A percentile compares a stretch with the other conserved stretches of the same genome.
Conservation (phyloP, 169 alveolate genomes). For the Eimeria tenella region DNA sequence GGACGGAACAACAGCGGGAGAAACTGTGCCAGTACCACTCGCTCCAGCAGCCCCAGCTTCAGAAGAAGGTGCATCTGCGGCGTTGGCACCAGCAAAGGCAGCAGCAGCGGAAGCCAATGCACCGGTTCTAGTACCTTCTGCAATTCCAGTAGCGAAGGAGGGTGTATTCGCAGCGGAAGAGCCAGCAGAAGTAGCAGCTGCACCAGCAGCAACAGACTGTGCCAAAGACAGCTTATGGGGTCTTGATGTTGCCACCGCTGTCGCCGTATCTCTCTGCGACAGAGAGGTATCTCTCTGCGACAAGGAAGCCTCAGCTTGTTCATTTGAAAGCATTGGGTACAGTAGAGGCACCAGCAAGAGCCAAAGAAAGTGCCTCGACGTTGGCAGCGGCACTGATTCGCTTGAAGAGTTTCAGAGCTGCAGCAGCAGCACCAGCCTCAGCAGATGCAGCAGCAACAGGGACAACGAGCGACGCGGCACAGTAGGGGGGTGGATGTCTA, state of each 20-base stretch:
- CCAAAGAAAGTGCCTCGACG: background rate
- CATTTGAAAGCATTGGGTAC: background rate
- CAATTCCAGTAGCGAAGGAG: background rate
- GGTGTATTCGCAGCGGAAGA: background rate
- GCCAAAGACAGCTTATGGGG: background rate
- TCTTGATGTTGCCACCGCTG: constrained; percentile 11
- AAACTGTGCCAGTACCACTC: background rate
- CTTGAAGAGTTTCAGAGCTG: background rate
- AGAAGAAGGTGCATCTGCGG: background rate
- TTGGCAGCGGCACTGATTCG: background rate
- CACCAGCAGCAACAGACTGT: background rate
- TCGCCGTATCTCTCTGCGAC: constrained; percentile 35
- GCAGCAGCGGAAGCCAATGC: background rate
- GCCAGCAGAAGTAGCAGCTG: background rate
- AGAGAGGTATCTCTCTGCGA: background rate
- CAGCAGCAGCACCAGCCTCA: constrained; percentile 21
- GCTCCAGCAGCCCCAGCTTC: background rate
- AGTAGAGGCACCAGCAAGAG: constrained; percentile 46
- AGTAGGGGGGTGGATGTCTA: background rate
- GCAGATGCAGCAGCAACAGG: constrained; percentile 2
- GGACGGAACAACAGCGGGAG: background rate
- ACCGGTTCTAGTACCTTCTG: background rate
- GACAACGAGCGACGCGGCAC: background rate
- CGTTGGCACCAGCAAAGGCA: background rate
- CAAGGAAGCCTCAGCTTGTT: background rate